Evolutionary conservation across 768 basidiomycete genomes (phyloP), one percentile per base, ranked within the genome.

Genomic region (Xerocomellus dryophilus): DNA sequence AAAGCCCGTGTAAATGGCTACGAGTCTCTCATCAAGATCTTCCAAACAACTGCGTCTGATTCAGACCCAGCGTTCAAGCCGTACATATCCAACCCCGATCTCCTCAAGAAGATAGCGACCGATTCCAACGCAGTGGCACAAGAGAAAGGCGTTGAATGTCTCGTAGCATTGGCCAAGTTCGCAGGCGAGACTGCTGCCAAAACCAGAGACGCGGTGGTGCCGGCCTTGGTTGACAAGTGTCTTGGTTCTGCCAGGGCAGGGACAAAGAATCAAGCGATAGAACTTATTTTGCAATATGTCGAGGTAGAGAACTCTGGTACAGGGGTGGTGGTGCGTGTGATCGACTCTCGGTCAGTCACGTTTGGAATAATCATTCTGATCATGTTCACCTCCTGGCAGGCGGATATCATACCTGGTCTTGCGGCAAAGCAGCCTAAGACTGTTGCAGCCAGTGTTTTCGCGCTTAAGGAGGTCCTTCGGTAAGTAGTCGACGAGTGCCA

Each of bases 121-220:
- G 97, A 99, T 65, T 77, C 93, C 1, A 98, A 98, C 71, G 97
- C 89, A 25, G 96, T 98, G 29, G 95, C 96, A 11, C 97, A 99
- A 72, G 97, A 99, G 77, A 98, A 96, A 68, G 97, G 91, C 31
- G 81, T 98, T 6, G 96, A 98, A 67, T 93, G 89, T 61, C 73
- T 95, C 32, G 83, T 88, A 50, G 79, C 86, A 29, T 79, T 98
- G 54, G 85, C 97, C 61, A 92, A 93, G 73, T 92, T 86, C 66
- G 90, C 93, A 7, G 97, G 96, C 55, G 93, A 95, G 78, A 86
- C 81, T 42, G 84, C 88, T 42, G 88, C 88, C 43, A 86, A 84
- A 73, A 88, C 90, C 38, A 80, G 92, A 63, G 83, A 90, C 47
- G 78, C 77, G 3, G 85, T 99, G 9, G 77, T 97, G 8, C 91